Percentiles rank a stretch among this genome's conserved stretches.
phyloP scores from a whole-genome alignment of 139 green algal species.

The Limnomonas spitsbergensis region DNA sequence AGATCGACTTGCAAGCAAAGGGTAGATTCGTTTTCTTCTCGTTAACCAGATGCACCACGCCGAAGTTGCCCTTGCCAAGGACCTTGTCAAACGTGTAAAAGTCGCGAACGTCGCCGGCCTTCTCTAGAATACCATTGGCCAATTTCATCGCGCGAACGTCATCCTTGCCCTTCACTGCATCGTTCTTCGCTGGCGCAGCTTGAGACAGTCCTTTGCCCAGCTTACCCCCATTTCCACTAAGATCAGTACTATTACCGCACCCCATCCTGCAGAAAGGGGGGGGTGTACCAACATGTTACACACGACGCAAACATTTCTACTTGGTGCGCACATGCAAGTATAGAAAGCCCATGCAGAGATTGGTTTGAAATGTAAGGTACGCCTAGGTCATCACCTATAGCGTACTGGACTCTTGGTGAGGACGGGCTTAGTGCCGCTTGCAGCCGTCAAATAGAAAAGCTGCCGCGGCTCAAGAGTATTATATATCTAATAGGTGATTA shows the following conservation, averaged over 20 bases:
- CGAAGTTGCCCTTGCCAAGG: constrained; percentile 70
- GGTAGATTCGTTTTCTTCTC: constrained; percentile 56
- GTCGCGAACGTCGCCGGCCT: constrained; percentile 26
- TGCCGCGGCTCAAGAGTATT: no score
- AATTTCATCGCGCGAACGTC: background rate
- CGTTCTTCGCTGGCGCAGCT: background rate
- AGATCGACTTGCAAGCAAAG: constrained; percentile 85
- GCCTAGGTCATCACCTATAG: no score
- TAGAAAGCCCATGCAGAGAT: no score
- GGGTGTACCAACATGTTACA: no score
- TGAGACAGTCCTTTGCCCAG: background rate
- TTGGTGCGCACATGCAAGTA: no score
- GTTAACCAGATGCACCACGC: constrained; percentile 53
- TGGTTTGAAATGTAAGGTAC: no score
- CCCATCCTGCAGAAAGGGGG: background rate
- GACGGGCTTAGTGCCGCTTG: no score
- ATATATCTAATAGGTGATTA: no score
- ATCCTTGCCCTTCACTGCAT: background rate
- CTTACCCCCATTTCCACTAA: background rate
- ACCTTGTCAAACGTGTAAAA: constrained; percentile 54
- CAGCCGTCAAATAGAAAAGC: no score
- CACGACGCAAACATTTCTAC: background rate
- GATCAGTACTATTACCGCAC: background rate
- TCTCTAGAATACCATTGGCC: background rate
- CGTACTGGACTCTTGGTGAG: no score